Percentiles rank a stretch among this genome's conserved stretches.
phyloP scores from a whole-genome alignment of 1,284 basidiomycete species.

The Phellinidium pouzarii region DNA sequence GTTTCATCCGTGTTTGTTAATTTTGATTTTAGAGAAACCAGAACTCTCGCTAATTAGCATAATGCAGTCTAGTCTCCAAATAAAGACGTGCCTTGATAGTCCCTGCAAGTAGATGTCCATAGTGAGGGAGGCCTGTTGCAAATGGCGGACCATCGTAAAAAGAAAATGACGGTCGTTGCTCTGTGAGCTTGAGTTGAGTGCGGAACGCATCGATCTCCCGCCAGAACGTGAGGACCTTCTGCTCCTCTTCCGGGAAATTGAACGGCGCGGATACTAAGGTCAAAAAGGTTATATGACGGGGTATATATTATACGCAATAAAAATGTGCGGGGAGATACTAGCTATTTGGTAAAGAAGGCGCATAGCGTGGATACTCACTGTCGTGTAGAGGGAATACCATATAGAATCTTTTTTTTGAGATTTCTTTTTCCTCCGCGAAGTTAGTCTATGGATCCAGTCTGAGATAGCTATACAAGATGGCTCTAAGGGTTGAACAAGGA shows the following conservation, averaged over 20 bases:
- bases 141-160: constrained; percentile 99
- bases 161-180: constrained; percentile 83
- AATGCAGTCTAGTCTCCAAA: background rate
- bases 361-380: constrained; percentile 40
- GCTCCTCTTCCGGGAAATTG: constrained; percentile 89
- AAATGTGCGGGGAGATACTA: background rate
- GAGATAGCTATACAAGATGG: background rate
- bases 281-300: background rate
- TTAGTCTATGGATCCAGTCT: background rate
- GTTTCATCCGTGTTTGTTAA: too few species aligned
- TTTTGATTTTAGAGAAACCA: too few species aligned
- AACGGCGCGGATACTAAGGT: constrained; percentile 39
- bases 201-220: constrained; percentile 96
- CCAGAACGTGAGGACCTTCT: constrained; percentile 92
- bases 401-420: constrained; percentile 12
- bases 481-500: background rate
- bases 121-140: constrained; percentile 95
- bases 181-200: constrained; percentile 87
- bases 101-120: constrained; percentile 85
- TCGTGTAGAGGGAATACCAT: constrained; percentile 73
- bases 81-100: constrained; percentile 81
- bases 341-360: constrained; percentile 4
- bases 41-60: too few species aligned
- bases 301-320: background rate
- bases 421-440: background rate